Evolutionary conservation across 441 rosid genomes (phyloP).

Genomic region (Arabidopsis hybrid): DNA sequence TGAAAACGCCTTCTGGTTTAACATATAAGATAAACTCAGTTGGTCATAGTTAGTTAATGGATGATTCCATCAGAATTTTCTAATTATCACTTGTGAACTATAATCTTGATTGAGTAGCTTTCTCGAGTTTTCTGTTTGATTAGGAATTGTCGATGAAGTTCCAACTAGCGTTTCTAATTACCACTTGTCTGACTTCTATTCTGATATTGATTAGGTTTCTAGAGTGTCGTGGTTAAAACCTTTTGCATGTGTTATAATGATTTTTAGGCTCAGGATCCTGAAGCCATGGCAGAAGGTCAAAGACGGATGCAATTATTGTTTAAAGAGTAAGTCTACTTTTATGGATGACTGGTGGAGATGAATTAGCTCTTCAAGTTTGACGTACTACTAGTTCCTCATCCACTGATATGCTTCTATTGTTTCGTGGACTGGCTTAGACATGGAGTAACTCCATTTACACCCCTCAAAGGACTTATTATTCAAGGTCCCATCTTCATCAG

Average conservation of each 20-base stretch:
- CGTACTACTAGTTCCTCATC: constrained; percentile 6
- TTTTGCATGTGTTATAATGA: constrained; percentile 18
- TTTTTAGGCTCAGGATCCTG: constrained; percentile 51
- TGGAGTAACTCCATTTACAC: constrained; percentile 57
- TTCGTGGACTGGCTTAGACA: constrained; percentile 41
- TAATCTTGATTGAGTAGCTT: constrained; percentile 17
- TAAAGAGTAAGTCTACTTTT: constrained; percentile 48
- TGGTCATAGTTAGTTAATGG: background rate
- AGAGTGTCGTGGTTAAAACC: constrained; percentile 15
- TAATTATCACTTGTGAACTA: constrained; percentile 1
- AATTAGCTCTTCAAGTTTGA: background rate
- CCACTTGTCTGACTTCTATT: constrained; percentile 9
- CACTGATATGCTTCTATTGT: constrained; percentile 30
- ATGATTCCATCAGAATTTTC: constrained; percentile 6
- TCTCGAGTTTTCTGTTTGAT: constrained; percentile 6
- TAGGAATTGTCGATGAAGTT: constrained; percentile 10
- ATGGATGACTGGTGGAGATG: constrained; percentile 3
- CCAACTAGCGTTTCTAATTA: constrained; percentile 12
- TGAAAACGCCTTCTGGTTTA: constrained; percentile 5
- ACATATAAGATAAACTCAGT: background rate
- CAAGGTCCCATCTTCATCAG: constrained; percentile 65
- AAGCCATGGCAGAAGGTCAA: constrained; percentile 52
- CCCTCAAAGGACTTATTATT: constrained; percentile 58
- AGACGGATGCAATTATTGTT: constrained; percentile 51
- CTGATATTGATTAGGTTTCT: constrained; percentile 15